Conservation (phyloP, 495 filamentous ascomycete species). For the Glonium stellatum region DNA sequence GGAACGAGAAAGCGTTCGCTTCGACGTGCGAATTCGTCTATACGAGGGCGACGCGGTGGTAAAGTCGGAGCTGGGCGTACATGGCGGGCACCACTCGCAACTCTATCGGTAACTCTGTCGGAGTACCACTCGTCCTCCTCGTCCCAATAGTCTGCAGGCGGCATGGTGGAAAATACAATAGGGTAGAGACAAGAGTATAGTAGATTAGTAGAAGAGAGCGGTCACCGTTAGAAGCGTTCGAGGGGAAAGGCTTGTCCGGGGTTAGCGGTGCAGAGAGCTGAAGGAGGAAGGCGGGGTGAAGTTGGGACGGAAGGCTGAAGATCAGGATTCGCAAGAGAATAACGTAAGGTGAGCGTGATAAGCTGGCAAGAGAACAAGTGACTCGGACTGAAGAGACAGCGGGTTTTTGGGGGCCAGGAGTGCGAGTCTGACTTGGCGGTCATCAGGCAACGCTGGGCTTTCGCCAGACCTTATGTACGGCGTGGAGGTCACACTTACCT, state of each 20-base stretch:
- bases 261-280: neutral
- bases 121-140: slow-evolving; percentile 26
- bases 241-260: neutral
- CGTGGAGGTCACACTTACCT: neutral
- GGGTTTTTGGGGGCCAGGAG: neutral
- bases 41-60: slow-evolving; percentile 4
- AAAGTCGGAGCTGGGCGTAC: slow-evolving; percentile 12
- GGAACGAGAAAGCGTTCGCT: slow-evolving; percentile 15
- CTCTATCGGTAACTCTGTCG: slow-evolving; percentile 1
- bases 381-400: neutral
- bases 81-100: slow-evolving; percentile 26
- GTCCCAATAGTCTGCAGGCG: slow-evolving; percentile 18
- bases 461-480: neutral
- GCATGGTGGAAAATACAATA: neutral
- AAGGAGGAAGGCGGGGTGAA: neutral
- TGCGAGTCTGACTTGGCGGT: neutral
- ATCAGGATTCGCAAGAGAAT: neutral
- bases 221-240: neutral
- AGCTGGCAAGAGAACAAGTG: neutral
- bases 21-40: slow-evolving; percentile 2
- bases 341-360: slow-evolving; percentile 4
- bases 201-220: neutral
- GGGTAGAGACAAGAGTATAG: neutral
- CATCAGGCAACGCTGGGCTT: neutral
- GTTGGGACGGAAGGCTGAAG: neutral